phyloP scores from a whole-genome alignment of 371 early-diverging fungal species.

The Syncephalastrum racemosum region DNA sequence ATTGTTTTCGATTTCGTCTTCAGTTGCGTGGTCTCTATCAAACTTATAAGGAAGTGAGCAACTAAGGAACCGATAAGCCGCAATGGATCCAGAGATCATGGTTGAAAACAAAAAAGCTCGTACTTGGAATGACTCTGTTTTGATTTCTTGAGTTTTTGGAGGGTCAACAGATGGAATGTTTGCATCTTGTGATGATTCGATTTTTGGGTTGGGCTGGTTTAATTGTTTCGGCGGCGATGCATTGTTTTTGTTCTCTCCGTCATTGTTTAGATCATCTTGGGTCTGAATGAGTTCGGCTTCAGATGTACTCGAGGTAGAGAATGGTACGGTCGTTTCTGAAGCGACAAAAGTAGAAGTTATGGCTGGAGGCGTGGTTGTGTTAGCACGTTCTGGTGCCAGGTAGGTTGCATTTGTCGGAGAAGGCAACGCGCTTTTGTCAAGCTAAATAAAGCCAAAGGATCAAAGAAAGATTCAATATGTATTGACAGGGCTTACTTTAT shows the following conservation, averaged over 20 bases:
- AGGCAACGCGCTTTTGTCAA: too few species aligned
- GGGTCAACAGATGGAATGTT: background rate
- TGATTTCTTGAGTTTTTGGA: background rate
- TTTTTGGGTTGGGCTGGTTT: too few species aligned
- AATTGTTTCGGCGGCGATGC: too few species aligned
- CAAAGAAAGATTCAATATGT: too few species aligned
- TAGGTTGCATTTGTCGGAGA: too few species aligned
- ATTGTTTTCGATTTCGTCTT: conserved; percentile 61
- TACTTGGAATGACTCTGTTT: background rate
- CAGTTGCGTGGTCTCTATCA: conserved; percentile 39
- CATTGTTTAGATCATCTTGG: too few species aligned
- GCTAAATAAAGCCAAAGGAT: too few species aligned
- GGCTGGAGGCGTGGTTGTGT: too few species aligned
- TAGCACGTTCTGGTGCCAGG: too few species aligned
- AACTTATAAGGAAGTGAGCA: conserved; percentile 9
- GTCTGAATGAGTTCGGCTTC: too few species aligned
- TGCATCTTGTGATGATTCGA: background rate
- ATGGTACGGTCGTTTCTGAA: conserved; percentile 7
- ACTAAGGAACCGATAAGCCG: background rate
- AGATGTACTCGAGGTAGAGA: background rate
- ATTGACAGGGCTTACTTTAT: conserved; percentile 34
- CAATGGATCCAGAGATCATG: background rate
- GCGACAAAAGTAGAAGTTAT: conserved; percentile 2
- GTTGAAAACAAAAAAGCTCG: too few species aligned
- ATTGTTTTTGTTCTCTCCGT: too few species aligned